Base-by-base conservation (phyloP, 2,329 filamentous ascomycete species). In the Exserohilum turcica region DNA sequence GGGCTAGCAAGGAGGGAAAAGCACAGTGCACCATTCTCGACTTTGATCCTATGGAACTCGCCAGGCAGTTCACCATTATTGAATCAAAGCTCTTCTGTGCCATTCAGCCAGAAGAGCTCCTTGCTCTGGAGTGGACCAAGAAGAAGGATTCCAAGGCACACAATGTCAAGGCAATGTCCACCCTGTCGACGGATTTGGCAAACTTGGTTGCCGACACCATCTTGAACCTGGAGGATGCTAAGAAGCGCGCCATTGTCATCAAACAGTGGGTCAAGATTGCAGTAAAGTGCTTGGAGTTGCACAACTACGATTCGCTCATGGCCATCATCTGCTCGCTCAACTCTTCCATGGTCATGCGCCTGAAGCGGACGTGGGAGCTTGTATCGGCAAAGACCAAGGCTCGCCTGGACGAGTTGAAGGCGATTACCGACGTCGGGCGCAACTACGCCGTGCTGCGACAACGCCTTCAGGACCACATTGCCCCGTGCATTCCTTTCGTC, bases 221-320 rank as follows among this genome's bases (percentile, higher is more conserved):
- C 64, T 83, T 99, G 12, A 86, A 90, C 50, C 84, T 91, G 52
- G 84, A 90, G n/a, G 94, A 97, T 71, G 86, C 89, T 21, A 97
- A 97, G 83, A 96, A 93, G 79, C 86, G 94, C 21, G 93, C 94
- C 0, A 79, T 84, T 1, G 85, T 92, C 46, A 94, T 99, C 78
- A 97, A 99, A 79, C 92, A 97, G 65, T 99, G 94, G 94, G 90
- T 97, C 72, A 99, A 97, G 80, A 87, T 97, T 63, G 91, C 91
- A 0, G 84, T 89, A 64, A 90, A 90, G 66, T 96, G 91, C 61
- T 80, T 95, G 5, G 90, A 94, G 67, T 82, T 97, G 21, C 89
- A 94, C 78, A 99, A 99, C 77, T 99, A 97, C 66, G 93, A 99
- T 70, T 91, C 91, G 0, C 79, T 99, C 9, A 97, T 97, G 92